Evolutionary conservation across 306 rosid genomes (phyloP).

Genomic region (Castanospermum australe): DNA sequence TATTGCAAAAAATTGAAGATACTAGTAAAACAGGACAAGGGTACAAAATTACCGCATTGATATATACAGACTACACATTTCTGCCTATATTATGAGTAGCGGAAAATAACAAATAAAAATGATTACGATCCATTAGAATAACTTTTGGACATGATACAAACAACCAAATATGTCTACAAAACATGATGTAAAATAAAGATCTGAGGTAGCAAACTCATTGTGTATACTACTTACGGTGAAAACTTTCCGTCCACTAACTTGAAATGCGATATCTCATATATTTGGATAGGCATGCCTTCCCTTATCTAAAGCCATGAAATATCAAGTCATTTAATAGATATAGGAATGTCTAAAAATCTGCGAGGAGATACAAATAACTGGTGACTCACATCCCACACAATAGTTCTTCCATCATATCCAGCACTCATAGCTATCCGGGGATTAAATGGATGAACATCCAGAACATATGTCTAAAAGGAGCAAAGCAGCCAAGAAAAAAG

Average conservation of each 20-base stretch:
- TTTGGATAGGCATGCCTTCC: slow-evolving; percentile 92
- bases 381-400: slow-evolving; percentile 98
- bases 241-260: slow-evolving; percentile 97
- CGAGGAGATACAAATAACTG: slow-evolving; percentile 30
- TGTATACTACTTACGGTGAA: slow-evolving; percentile 94
- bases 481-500: slow-evolving; percentile 17
- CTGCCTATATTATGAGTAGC: background rate
- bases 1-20: no score
- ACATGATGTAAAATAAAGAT: background rate
- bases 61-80: background rate
- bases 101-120: background rate
- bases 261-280: slow-evolving; percentile 74
- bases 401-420: slow-evolving; percentile 96
- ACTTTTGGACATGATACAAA: background rate
- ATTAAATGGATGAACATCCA: slow-evolving; percentile 98
- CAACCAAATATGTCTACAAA: background rate
- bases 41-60: background rate
- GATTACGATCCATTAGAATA: background rate
- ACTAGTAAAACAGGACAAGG: no score
- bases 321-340: slow-evolving; percentile 20
- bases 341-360: slow-evolving; percentile 17
- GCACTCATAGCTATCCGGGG: slow-evolving; percentile 99
- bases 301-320: slow-evolving; percentile 66
- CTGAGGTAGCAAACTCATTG: background rate
- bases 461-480: slow-evolving; percentile 81